These are phyloP conservation scores for Clarkia xantiana DNA, from an alignment of 345 rosid genomes.

Conservation along the genomic window DNA sequence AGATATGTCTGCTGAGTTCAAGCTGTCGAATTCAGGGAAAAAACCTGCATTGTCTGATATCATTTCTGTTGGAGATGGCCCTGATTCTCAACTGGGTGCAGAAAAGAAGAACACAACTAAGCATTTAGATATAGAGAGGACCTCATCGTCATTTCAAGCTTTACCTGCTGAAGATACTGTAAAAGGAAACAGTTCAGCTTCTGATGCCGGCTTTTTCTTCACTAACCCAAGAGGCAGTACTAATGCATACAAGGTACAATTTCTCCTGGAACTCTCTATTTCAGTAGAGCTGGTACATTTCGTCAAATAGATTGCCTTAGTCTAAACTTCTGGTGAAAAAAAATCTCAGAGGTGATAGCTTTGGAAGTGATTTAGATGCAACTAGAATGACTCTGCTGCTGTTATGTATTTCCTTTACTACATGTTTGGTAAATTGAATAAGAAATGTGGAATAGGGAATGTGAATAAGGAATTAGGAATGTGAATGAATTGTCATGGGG, in stretches of 20 bases:
- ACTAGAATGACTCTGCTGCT: too few species aligned
- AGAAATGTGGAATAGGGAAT: too few species aligned
- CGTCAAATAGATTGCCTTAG: too few species aligned
- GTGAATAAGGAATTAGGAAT: too few species aligned
- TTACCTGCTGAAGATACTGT: conserved; percentile 19
- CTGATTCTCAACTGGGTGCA: background rate
- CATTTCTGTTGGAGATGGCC: conserved; percentile 3
- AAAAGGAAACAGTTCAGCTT: conserved; percentile 13
- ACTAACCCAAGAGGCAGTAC: background rate
- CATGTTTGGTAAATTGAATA: too few species aligned
- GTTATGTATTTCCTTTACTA: too few species aligned
- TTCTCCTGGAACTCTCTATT: background rate
- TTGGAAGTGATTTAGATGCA: too few species aligned
- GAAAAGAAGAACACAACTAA: conserved; percentile 9
- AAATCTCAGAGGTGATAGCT: too few species aligned
- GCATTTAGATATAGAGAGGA: conserved; percentile 20
- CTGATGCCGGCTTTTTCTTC: background rate
- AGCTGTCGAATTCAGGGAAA: conserved; percentile 50
- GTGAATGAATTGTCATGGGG: too few species aligned
- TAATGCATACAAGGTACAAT: conserved; percentile 11
- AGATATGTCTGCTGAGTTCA: conserved; percentile 57
- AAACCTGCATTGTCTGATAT: conserved; percentile 24
- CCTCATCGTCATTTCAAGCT: conserved; percentile 16
- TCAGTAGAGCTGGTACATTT: too few species aligned
- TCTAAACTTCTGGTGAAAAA: too few species aligned